These are phyloP conservation scores for Alternaria metachromatica DNA, from an alignment of 2,329 filamentous ascomycete species.

Conservation along the genomic window DNA sequence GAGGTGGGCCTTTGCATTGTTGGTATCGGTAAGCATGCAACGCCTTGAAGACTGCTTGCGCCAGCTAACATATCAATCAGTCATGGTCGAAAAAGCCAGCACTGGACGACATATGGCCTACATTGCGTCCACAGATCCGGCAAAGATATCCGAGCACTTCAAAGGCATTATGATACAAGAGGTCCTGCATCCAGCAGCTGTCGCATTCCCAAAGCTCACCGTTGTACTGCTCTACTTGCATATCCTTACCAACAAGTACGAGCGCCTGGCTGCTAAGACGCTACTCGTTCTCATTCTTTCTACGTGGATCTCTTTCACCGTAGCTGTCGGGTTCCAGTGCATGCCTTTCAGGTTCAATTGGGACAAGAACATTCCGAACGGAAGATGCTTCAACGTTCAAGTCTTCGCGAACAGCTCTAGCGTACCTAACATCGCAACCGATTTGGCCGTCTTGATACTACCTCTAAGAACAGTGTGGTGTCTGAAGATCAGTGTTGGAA, in stretches of 20 bases:
- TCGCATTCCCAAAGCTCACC: constrained; percentile 36
- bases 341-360: constrained; percentile 33
- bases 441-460: constrained; percentile 28
- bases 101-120: constrained; percentile 33
- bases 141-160: constrained; percentile 23
- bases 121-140: constrained; percentile 19
- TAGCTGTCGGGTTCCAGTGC: constrained; percentile 33
- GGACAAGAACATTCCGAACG: constrained; percentile 33
- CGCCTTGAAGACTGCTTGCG: too few species aligned
- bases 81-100: constrained; percentile 31
- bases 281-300: constrained; percentile 26
- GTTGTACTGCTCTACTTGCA: constrained; percentile 34
- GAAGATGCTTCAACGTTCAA: constrained; percentile 30
- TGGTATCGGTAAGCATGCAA: constrained; percentile 30
- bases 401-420: constrained; percentile 31
- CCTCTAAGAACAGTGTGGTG: constrained; percentile 29
- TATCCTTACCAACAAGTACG: constrained; percentile 34
- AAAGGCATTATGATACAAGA: constrained; percentile 35
- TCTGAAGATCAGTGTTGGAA: constrained; percentile 27
- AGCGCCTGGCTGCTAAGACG: constrained; percentile 24
- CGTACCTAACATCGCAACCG: constrained; percentile 37
- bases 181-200: constrained; percentile 32
- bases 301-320: constrained; percentile 30
- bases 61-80: constrained; percentile 9
- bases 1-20: constrained; percentile 28